Conservation (phyloP, 441 rosid genomes). For the Corymbia citriodora region DNA sequence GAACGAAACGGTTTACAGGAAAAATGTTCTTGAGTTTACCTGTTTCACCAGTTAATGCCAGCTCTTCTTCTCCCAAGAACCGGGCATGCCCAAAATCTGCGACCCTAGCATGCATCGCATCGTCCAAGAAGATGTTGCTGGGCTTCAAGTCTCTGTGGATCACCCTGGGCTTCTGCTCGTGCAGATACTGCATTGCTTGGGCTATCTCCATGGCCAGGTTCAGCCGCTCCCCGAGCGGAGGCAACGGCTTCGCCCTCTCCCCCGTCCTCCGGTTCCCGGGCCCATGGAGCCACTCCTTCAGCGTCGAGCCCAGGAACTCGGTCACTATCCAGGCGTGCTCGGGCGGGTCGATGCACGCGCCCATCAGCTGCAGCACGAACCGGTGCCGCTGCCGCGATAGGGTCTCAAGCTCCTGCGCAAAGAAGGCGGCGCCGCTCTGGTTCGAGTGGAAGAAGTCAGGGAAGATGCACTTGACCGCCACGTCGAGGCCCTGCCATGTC, state of each 20-base stretch:
- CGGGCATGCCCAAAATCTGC: slow-evolving; percentile 66
- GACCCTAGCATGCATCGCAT: slow-evolving; percentile 33
- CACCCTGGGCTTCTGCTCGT: slow-evolving; percentile 48
- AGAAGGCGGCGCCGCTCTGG: slow-evolving; percentile 25
- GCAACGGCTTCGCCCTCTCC: slow-evolving; percentile 26
- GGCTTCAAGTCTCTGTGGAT: slow-evolving; percentile 59
- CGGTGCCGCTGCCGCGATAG: slow-evolving; percentile 41
- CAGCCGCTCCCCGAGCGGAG: slow-evolving; percentile 32
- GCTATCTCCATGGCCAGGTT: slow-evolving; percentile 42
- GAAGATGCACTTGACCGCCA: slow-evolving; percentile 49
- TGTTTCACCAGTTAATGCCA: slow-evolving; percentile 56
- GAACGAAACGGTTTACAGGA: background rate
- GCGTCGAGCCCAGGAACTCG: slow-evolving; percentile 31
- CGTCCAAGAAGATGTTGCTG: slow-evolving; percentile 51
- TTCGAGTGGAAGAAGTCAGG: slow-evolving; percentile 32
- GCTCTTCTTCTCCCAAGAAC: slow-evolving; percentile 32
- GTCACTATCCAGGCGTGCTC: slow-evolving; percentile 47
- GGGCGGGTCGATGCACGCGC: slow-evolving; percentile 50
- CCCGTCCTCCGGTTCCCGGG: slow-evolving; percentile 10
- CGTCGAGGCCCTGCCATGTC: slow-evolving; percentile 48
- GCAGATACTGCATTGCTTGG: slow-evolving; percentile 58
- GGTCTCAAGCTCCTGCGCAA: slow-evolving; percentile 49
- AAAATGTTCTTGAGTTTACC: slow-evolving; percentile 7
- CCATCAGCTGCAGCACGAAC: slow-evolving; percentile 45
- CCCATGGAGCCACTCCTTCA: slow-evolving; percentile 60